Conservation (phyloP, 331 rosid genomes). For the Acacia concinna region DNA sequence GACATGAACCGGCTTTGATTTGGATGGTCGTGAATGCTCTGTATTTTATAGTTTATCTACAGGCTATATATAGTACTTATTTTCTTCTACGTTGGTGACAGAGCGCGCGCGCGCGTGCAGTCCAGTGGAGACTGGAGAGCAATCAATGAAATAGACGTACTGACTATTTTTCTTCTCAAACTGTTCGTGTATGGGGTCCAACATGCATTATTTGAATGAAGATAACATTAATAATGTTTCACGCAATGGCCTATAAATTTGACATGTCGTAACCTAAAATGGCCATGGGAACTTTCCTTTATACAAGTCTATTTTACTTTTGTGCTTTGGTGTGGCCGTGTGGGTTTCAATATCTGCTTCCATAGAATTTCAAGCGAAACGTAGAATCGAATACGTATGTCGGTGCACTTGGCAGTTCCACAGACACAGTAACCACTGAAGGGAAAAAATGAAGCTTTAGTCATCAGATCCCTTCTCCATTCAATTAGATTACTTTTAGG, state of each 20-base stretch:
- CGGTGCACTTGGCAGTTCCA: slow-evolving; percentile 63
- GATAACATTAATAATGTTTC: slow-evolving; percentile 57
- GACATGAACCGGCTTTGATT: slow-evolving; percentile 26
- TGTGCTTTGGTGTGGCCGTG: slow-evolving; percentile 35
- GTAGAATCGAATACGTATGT: slow-evolving; percentile 14
- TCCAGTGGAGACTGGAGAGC: slow-evolving; percentile 2
- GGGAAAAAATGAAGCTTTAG: slow-evolving; percentile 21
- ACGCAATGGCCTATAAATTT: slow-evolving; percentile 37
- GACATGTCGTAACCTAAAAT: slow-evolving; percentile 34
- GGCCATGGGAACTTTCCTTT: slow-evolving; percentile 27
- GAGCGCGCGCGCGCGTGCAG: not conserved
- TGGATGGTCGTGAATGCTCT: slow-evolving; percentile 9
- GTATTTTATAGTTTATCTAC: slow-evolving; percentile 35
- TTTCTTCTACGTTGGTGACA: not conserved
- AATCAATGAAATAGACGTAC: slow-evolving; percentile 22
- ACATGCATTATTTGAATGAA: slow-evolving; percentile 46
- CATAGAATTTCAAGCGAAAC: slow-evolving; percentile 13
- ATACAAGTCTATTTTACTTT: slow-evolving; percentile 20
- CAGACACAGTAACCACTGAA: slow-evolving; percentile 37
- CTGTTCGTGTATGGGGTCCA: slow-evolving; percentile 50
- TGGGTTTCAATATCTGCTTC: slow-evolving; percentile 31
- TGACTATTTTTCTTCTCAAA: slow-evolving; percentile 25
- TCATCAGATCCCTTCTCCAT: slow-evolving; percentile 31
- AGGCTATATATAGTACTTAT: not conserved
- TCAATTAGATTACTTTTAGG: slow-evolving; percentile 25